Conservation (phyloP, 164 flowering plant genomes). For the Cinnamomum chago region DNA sequence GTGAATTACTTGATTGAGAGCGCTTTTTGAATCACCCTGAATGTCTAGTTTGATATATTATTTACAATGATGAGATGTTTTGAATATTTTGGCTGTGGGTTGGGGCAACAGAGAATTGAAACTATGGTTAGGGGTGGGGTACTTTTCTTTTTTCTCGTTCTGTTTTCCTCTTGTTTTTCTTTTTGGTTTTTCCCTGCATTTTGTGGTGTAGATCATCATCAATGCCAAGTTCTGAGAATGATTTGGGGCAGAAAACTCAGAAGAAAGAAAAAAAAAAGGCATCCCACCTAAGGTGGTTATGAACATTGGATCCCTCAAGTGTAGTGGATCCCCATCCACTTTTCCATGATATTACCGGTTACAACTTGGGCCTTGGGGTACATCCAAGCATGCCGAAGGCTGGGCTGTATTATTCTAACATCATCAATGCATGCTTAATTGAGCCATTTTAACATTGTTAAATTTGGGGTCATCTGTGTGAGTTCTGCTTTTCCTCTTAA, state of each 20-base stretch:
- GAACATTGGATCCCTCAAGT: not conserved
- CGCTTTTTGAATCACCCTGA: not conserved
- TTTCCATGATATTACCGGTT: not conserved
- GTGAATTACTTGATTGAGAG: not conserved
- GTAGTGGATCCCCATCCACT: not conserved
- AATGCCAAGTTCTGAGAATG: not conserved
- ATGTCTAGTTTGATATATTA: too few relatives aligned
- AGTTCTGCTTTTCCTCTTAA: too few relatives aligned
- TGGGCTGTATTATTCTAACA: not conserved
- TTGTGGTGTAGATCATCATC: not conserved
- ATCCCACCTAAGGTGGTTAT: not conserved
- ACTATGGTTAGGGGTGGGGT: not conserved
- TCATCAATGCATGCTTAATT: too few relatives aligned
- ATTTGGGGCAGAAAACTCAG: not conserved
- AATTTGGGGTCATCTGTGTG: too few relatives aligned
- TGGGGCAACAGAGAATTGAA: not conserved
- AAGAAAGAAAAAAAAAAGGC: not conserved
- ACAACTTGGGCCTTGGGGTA: not conserved
- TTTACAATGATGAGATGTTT: not conserved
- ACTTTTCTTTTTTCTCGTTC: not conserved
- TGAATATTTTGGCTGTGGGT: not conserved
- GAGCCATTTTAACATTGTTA: not conserved
- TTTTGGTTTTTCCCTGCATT: too few relatives aligned
- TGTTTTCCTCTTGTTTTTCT: too few relatives aligned
- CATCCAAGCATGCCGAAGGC: not conserved